phyloP scores from a whole-genome alignment of 2,329 filamentous ascomycete genomes.

The Xylariales sp. region DNA sequence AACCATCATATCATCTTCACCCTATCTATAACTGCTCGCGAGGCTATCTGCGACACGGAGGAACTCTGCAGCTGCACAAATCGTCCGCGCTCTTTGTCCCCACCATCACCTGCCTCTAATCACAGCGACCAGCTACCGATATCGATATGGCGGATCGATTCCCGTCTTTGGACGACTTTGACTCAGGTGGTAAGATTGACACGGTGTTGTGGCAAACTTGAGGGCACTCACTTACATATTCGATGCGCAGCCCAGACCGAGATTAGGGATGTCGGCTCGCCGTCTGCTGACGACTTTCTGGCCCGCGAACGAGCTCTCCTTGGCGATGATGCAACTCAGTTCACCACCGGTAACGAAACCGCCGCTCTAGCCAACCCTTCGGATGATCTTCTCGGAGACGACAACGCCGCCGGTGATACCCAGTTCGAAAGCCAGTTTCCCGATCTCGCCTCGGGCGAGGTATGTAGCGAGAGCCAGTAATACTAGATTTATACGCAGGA shows the following conservation, averaged over 20 bases:
- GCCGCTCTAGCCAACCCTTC: slow-evolving; percentile 71
- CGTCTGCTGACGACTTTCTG: slow-evolving; percentile 84
- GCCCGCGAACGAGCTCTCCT: slow-evolving; percentile 89
- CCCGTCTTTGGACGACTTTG: slow-evolving; percentile 82
- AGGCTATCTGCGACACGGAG: neutral
- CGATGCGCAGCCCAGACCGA: slow-evolving; percentile 72
- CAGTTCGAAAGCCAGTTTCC: slow-evolving; percentile 92
- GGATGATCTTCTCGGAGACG: slow-evolving; percentile 78
- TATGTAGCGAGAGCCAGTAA: slow-evolving; percentile 52
- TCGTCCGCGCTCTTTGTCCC: slow-evolving; percentile 1
- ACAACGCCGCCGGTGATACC: slow-evolving; percentile 56
- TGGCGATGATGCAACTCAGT: slow-evolving; percentile 93
- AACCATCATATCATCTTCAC: slow-evolving; percentile 13
- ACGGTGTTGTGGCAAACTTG: neutral
- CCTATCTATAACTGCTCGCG: neutral
- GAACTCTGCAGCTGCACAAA: neutral
- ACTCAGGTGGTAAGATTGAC: slow-evolving; percentile 66
- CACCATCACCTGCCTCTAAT: slow-evolving; percentile 6
- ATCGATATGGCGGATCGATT: slow-evolving; percentile 84
- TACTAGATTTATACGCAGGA: neutral
- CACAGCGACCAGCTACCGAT: slow-evolving; percentile 41
- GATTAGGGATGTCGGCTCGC: slow-evolving; percentile 66
- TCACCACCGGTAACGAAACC: slow-evolving; percentile 79
- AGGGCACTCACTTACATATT: slow-evolving; percentile 12
- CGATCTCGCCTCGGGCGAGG: slow-evolving; percentile 78